Evolutionary conservation across 1,284 basidiomycete species (phyloP).

Genomic region (Pyrrhoderma lamaoense): DNA sequence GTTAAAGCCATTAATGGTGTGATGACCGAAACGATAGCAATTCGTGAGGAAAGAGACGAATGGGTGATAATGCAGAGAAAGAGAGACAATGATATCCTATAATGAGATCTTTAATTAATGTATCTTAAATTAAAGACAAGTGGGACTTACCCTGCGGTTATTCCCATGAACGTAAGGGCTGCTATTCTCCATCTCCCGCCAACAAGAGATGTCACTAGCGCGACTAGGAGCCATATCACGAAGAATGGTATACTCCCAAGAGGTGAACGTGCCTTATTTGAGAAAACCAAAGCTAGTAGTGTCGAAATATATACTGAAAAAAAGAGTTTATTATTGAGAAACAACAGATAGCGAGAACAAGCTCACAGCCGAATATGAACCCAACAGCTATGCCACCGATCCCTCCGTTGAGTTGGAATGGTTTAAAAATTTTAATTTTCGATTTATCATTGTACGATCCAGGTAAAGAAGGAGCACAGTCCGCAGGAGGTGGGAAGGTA

Average conservation of each 20-base stretch:
- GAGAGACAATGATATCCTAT: slow-evolving; percentile 43
- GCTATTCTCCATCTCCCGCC: slow-evolving; percentile 44
- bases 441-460: slow-evolving; percentile 28
- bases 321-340: slow-evolving; percentile 2
- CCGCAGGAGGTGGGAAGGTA: slow-evolving; percentile 43
- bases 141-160: slow-evolving; percentile 45
- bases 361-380: slow-evolving; percentile 53
- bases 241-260: slow-evolving; percentile 46
- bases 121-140: slow-evolving; percentile 6
- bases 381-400: slow-evolving; percentile 53
- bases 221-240: slow-evolving; percentile 50
- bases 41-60: slow-evolving; percentile 48
- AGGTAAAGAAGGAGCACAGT: slow-evolving; percentile 29
- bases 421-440: slow-evolving; percentile 24
- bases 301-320: slow-evolving; percentile 50
- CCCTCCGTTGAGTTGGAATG: slow-evolving; percentile 45
- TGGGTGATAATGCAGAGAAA: slow-evolving; percentile 50
- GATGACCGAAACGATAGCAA: slow-evolving; percentile 43
- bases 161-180: slow-evolving; percentile 38
- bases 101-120: slow-evolving; percentile 12
- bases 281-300: slow-evolving; percentile 51
- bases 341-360: background rate
- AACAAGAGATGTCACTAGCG: slow-evolving; percentile 37
- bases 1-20: slow-evolving; percentile 33
- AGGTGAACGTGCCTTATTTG: slow-evolving; percentile 38